Base-by-base conservation (phyloP, 257 asterid genomes). In the Craterostigma plantagineum region DNA sequence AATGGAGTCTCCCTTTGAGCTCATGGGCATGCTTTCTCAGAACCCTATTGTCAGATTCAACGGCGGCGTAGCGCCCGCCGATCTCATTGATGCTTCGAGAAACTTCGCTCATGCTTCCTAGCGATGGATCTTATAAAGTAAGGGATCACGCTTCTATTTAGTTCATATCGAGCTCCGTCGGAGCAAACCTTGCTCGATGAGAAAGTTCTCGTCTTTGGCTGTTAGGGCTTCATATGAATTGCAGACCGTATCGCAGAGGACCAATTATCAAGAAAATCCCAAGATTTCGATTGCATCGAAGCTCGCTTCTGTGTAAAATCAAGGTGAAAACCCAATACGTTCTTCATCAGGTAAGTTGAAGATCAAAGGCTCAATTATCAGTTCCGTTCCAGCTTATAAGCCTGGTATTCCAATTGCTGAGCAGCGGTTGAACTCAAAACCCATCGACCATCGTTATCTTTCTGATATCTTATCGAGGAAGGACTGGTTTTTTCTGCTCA, bases 401-500 rank as follows among this genome's bases (percentile, higher is more conserved):
- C 9, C 58, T 44, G 66, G 40, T 33, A 53, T 53, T 59, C 23
- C 47, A 16, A 17, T 11, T 46, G 27, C 45, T 18, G 58, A 43
- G 11, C 40, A 55, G 10, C 43, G 34, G 35, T 45, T 58, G 4
- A 49, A n/a, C n/a, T n/a, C 45, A 18, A 77, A 44, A 12, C 67
- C 69, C 15, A 53, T 69, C 45, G 81, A 86, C 61, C 74, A 62
- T 52, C 58, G 13, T 11, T 70, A 73, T 61, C 53, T 81, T 34
- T 38, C 71, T 45, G 71, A 67, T 43, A 56, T 86, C 57, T 55
- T 86, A 16, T 59, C 75, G 0, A 65, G 91, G 57, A 81, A 86
- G 51, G 94, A 86, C 57, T 86, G 97, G 97, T 55, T 36, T 61
- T 53, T 78, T 49, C 65, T 86, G 63, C 68, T 86, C 13, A 76